Percentiles rank a stretch among this genome's conserved stretches.
Conservation (phyloP, 2,329 filamentous ascomycete species). For the Pochonia chlamydosporia region DNA sequence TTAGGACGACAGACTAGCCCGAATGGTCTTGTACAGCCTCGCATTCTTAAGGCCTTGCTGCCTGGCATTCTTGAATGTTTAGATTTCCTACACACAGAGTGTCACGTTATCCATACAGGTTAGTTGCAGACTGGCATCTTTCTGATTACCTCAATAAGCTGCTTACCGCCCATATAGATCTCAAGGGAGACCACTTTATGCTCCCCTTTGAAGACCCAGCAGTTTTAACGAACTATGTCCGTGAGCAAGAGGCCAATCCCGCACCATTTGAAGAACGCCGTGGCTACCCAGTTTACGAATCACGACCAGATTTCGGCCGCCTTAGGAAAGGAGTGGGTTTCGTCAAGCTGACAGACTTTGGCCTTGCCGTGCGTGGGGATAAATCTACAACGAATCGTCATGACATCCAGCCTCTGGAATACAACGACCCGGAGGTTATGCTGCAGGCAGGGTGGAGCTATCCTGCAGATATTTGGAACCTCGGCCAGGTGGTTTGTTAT, state of each 20-base stretch:
- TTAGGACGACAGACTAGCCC: constrained; percentile 16
- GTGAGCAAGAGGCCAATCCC: constrained; percentile 17
- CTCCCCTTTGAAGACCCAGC: constrained; percentile 17
- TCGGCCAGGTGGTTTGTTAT: constrained; percentile 21
- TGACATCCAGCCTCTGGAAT: constrained; percentile 23
- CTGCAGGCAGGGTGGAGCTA: constrained; percentile 24
- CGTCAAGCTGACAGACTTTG: constrained; percentile 23
- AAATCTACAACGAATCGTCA: constrained; percentile 14
- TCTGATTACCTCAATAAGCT: accelerated
- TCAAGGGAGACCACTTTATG: constrained; percentile 20
- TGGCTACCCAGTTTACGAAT: constrained; percentile 18
- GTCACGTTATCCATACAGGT: constrained; percentile 35
- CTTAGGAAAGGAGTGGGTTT: constrained; percentile 16
- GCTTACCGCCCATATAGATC: constrained; percentile 12
- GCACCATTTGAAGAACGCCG: constrained; percentile 16
- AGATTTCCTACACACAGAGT: constrained; percentile 34
- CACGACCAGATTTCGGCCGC: constrained; percentile 17
- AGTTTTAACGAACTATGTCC: constrained; percentile 17
- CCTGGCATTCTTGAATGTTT: constrained; percentile 30
- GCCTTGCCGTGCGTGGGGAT: constrained; percentile 19
- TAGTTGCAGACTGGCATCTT: constrained; percentile 5
- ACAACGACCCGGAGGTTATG: constrained; percentile 24
- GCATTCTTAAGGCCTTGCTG: constrained; percentile 19
- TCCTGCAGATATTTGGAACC: constrained; percentile 24
- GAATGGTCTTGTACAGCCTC: constrained; percentile 14